These are phyloP conservation scores for Skeletonema grethae DNA, from an alignment of 108 stramenopile genomes.

Conservation along the genomic window DNA sequence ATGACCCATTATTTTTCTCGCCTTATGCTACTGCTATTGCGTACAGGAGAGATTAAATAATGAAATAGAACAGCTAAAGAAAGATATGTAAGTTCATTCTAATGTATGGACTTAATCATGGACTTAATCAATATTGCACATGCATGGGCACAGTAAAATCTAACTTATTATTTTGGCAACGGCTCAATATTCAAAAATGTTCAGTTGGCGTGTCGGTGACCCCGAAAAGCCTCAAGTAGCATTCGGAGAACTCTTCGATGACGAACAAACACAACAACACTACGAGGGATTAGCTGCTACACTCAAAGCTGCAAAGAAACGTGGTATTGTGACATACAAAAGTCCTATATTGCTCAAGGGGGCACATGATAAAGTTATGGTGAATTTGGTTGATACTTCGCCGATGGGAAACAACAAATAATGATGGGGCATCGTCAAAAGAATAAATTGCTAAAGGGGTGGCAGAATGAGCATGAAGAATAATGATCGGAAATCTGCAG, in stretches of 20 bases:
- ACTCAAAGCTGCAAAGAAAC: slow-evolving; percentile 70
- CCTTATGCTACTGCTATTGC: not conserved
- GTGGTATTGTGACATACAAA: slow-evolving; percentile 66
- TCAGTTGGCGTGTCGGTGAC: slow-evolving; percentile 42
- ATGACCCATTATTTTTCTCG: not conserved
- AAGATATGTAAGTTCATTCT: slow-evolving; percentile 17
- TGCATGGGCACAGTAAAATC: no score
- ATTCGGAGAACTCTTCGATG: slow-evolving; percentile 69
- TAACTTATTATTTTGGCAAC: no score
- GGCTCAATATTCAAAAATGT: not conserved
- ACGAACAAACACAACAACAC: slow-evolving; percentile 69
- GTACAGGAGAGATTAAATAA: slow-evolving; percentile 29
- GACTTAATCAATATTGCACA: no score
- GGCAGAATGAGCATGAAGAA: not conserved
- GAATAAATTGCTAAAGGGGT: not conserved
- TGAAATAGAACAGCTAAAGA: slow-evolving; percentile 37
- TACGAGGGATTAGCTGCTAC: slow-evolving; percentile 74
- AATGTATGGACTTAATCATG: no score
- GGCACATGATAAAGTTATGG: slow-evolving; percentile 72
- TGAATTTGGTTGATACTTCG: slow-evolving; percentile 44
- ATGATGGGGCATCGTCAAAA: not conserved
- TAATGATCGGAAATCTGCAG: not conserved
- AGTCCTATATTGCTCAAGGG: slow-evolving; percentile 76
- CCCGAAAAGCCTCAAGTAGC: slow-evolving; percentile 47
- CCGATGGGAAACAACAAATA: slow-evolving; percentile 2